Evolutionary conservation across 805 yeast genomes (phyloP).

Genomic region (Cyberlindnera americana): DNA sequence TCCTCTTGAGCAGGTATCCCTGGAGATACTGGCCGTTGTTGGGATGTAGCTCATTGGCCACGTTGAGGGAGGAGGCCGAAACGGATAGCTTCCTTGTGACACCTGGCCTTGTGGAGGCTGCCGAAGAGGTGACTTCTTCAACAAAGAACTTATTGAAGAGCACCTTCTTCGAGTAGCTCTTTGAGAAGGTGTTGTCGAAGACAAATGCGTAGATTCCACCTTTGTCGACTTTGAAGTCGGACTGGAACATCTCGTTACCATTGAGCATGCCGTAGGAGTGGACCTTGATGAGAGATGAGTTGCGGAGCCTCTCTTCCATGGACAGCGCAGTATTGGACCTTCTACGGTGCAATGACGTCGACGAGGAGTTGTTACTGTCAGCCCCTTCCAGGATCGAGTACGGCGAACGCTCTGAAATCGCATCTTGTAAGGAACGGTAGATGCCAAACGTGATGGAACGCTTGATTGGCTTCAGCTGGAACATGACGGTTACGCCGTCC

Average conservation of each 20-base stretch:
- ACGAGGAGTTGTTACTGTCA: slow-evolving; percentile 17
- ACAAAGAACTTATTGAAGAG: slow-evolving; percentile 47
- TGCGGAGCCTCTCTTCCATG: slow-evolving; percentile 54
- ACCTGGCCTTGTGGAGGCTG: not conserved
- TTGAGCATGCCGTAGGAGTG: slow-evolving; percentile 53
- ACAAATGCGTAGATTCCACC: slow-evolving; percentile 84
- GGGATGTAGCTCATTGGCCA: slow-evolving; percentile 32
- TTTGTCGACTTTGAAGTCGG: slow-evolving; percentile 50
- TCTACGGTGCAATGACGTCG: slow-evolving; percentile 23
- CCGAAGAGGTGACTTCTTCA: slow-evolving; percentile 22
- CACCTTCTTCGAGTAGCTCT: slow-evolving; percentile 77
- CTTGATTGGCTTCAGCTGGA: slow-evolving; percentile 80
- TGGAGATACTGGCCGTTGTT: slow-evolving; percentile 71
- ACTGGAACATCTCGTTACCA: slow-evolving; percentile 61
- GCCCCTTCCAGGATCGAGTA: slow-evolving; percentile 28
- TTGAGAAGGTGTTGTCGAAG: slow-evolving; percentile 88
- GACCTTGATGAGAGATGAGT: slow-evolving; percentile 48
- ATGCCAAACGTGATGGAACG: slow-evolving; percentile 47
- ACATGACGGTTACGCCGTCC: slow-evolving; percentile 59
- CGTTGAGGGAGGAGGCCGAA: slow-evolving; percentile 20
- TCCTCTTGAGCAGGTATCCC: slow-evolving; percentile 74
- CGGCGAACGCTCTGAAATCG: slow-evolving; percentile 17
- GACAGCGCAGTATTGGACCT: slow-evolving; percentile 36
- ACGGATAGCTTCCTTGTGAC: slow-evolving; percentile 15
- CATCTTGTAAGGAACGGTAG: slow-evolving; percentile 26